Evolutionary conservation across 495 filamentous ascomycete species (phyloP).

Genomic region (Emericellopsis terricola): DNA sequence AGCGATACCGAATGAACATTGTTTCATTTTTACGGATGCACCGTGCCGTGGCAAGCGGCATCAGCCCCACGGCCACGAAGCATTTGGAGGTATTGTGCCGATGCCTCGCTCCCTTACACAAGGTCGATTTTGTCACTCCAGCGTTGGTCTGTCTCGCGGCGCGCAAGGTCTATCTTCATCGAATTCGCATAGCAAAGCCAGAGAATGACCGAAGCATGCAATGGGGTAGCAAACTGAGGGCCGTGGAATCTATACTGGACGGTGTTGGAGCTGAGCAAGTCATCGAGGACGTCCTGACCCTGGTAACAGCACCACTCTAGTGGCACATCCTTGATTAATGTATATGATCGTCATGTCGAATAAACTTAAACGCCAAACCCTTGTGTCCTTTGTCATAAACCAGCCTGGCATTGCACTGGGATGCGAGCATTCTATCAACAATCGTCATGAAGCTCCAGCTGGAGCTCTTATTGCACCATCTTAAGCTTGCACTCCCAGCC

Average conservation of each 20-base stretch:
- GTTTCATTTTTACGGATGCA: constrained; percentile 71
- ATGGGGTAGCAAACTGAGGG: constrained; percentile 68
- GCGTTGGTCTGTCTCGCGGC: constrained; percentile 67
- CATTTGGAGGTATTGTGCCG: constrained; percentile 51
- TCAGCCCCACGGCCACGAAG: constrained; percentile 57
- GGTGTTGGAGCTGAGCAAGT: constrained; percentile 58
- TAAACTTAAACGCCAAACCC: no score
- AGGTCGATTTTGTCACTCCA: constrained; percentile 64
- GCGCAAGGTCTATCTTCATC: constrained; percentile 79
- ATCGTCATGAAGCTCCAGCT: no score
- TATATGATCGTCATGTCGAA: no score
- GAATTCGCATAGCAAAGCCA: constrained; percentile 47
- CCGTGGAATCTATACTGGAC: constrained; percentile 45
- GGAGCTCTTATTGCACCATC: constrained; percentile 24
- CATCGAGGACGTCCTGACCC: constrained; percentile 61
- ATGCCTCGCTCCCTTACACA: constrained; percentile 70
- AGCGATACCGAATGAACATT: constrained; percentile 71
- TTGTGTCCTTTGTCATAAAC: not conserved
- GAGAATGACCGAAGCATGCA: constrained; percentile 75
- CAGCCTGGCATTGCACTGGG: not conserved
- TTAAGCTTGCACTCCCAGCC: constrained; percentile 31
- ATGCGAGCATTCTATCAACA: no score
- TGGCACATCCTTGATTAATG: not conserved
- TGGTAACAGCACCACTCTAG: constrained; percentile 53
- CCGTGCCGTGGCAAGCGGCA: constrained; percentile 60